Conservation (phyloP, 495 filamentous ascomycete genomes). For the Penicillium crystallinum region DNA sequence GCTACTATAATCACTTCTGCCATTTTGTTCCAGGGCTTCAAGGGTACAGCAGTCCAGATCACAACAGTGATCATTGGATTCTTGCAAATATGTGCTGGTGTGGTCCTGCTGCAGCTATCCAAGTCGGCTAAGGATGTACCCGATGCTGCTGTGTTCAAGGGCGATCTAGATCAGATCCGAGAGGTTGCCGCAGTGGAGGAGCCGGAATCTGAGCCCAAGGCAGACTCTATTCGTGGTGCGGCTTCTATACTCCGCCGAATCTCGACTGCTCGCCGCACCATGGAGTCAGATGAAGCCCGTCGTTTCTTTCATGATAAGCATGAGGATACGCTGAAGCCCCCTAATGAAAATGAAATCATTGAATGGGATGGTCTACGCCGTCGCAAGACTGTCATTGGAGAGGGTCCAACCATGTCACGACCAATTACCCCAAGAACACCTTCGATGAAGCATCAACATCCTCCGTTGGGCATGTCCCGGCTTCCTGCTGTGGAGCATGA, state of each 20-base stretch:
- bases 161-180: constrained; percentile 89
- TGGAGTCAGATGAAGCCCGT: constrained; percentile 75
- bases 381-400: constrained; percentile 65
- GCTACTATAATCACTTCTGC: constrained; percentile 91
- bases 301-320: constrained; percentile 73
- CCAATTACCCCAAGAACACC: constrained; percentile 24
- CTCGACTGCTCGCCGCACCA: constrained; percentile 68
- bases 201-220: constrained; percentile 91
- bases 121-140: constrained; percentile 97
- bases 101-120: constrained; percentile 95
- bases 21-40: constrained; percentile 90
- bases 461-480: constrained; percentile 81
- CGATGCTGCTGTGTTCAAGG: constrained; percentile 86
- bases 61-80: constrained; percentile 90
- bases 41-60: constrained; percentile 74
- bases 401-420: constrained; percentile 36
- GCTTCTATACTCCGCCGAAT: constrained; percentile 85
- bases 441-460: constrained; percentile 55
- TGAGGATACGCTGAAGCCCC: constrained; percentile 64
- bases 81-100: constrained; percentile 87
- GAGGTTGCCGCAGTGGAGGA: constrained; percentile 93
- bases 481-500: constrained; percentile 64
- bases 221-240: constrained; percentile 89
- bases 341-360: constrained; percentile 68
- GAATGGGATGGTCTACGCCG: constrained; percentile 94